Conservation (phyloP, 2,329 filamentous ascomycete species). For the Penicillium sp. region DNA sequence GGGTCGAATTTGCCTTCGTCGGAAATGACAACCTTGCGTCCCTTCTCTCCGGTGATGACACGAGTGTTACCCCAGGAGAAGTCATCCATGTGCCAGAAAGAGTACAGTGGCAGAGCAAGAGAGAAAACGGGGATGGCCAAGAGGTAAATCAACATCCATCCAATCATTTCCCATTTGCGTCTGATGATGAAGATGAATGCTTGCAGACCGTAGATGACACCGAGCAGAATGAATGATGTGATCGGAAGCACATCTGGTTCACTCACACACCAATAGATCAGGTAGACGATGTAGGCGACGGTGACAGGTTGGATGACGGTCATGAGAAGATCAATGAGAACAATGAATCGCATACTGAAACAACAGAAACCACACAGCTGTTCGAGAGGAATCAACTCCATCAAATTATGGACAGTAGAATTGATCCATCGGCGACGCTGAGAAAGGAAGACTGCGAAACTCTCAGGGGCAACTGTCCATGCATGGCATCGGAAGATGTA, state of each 20-base stretch:
- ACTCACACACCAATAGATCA: conserved; percentile 71
- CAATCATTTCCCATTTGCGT: conserved; percentile 99
- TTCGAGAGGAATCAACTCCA: conserved; percentile 88
- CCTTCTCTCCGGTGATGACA: conserved; percentile 91
- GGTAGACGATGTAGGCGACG: conserved; percentile 83
- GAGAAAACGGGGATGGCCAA: conserved; percentile 89
- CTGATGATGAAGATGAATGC: conserved; percentile 95
- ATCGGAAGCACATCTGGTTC: conserved; percentile 70
- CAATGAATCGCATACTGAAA: conserved; percentile 98
- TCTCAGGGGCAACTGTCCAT: conserved; percentile 96
- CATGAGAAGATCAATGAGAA: conserved; percentile 89
- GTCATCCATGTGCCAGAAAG: conserved; percentile 99
- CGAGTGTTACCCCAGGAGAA: conserved; percentile 99
- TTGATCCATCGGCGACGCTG: conserved; percentile 99
- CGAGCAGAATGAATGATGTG: conserved; percentile 86
- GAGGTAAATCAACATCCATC: conserved; percentile 98
- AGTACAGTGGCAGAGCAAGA: conserved; percentile 84
- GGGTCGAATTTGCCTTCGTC: conserved; percentile 99
- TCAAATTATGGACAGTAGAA: conserved; percentile 95
- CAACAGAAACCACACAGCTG: conserved; percentile 99
- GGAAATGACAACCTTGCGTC: conserved; percentile 86
- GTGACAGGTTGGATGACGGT: conserved; percentile 92
- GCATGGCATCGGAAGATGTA: conserved; percentile 90
- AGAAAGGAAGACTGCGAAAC: conserved; percentile 91
- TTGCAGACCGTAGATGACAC: conserved; percentile 95